Base-by-base conservation (phyloP, 176 grass and related monocot genomes). In the Thalia dealbata region DNA sequence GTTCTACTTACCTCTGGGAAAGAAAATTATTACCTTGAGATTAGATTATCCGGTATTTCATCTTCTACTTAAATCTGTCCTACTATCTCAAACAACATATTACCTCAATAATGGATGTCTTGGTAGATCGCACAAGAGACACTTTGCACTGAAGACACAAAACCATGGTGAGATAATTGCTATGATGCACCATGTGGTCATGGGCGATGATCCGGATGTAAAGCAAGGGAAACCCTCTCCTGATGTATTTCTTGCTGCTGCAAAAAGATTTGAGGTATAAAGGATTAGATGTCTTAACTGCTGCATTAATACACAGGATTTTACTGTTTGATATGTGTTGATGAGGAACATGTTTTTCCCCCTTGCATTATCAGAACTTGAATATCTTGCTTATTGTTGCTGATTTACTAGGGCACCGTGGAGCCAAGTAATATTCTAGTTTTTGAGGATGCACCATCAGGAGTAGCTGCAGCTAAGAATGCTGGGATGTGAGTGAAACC, bases 371-470 rank as follows among this genome's bases (percentile, higher is more conserved):
- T 58, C 8, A 69, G 69, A 45, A 61, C 50, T 35, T 85, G 16
- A 43, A 61, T 27, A 8, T 12, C 50, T 12, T 21, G 2, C 19
- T 7, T 3, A 70, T 24, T 11, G 70, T 80, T 64, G 41, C 50
- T 52, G 18, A 78, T 66, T 77, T 18, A 62, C 58, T 25, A 97
- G 95, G 90, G 73, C 3, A 79, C 81, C 55, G 77, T 86, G 56
- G 95, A 88, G 52, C 83, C 85, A 22, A 81, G 74, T 75, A 88
- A 84, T 0, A 85, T 88, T 73, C 86, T 97, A 69, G 89, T 97
- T 66, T 97, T 97, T 82, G 95, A 93, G 76, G 90, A 97, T 75
- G 95, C 95, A 6, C 95, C 95, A 50, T 76, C 85, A 23, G 95
- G 95, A 76, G 87, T 97, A 76, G 84, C 83, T 64, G 95, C 95